Evolutionary conservation across 768 basidiomycete genomes (phyloP).

Genomic region (Tulasnella sp.): DNA sequence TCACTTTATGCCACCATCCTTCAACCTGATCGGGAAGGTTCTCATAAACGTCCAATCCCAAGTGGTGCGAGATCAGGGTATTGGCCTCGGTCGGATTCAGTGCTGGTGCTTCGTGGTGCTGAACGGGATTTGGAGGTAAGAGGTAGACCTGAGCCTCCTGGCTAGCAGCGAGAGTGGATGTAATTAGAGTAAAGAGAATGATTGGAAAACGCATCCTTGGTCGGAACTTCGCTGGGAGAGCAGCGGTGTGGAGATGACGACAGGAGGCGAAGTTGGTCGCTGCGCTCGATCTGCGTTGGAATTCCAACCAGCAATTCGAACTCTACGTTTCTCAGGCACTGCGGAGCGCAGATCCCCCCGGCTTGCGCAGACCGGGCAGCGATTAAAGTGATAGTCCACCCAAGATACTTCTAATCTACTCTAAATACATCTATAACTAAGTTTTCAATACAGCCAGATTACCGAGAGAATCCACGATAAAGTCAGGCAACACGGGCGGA

Average conservation of each 20-base stretch:
- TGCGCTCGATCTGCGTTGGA: constrained; percentile 18
- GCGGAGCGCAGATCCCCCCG: background rate
- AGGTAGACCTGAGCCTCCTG: constrained; percentile 23
- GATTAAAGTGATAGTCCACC: background rate
- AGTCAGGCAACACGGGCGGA: constrained; percentile 65
- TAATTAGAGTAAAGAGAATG: background rate
- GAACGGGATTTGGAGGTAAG: constrained; percentile 10
- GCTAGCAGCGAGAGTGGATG: constrained; percentile 2
- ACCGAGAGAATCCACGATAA: constrained; percentile 73
- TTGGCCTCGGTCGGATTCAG: constrained; percentile 21
- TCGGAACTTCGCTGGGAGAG: background rate
- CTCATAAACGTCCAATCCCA: constrained; percentile 22
- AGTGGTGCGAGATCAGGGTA: constrained; percentile 13
- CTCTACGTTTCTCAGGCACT: constrained; percentile 1
- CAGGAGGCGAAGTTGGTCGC: constrained; percentile 3
- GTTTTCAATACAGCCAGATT: constrained; percentile 51
- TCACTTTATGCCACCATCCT: constrained; percentile 7
- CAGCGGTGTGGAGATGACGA: constrained; percentile 15
- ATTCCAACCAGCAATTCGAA: constrained; percentile 3
- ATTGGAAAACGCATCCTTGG: constrained; percentile 8
- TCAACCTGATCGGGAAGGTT: background rate
- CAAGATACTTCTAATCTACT: background rate
- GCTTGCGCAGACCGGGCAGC: background rate
- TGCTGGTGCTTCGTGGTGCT: constrained; percentile 18
- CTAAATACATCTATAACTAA: background rate